A percentile compares a stretch with the other conserved stretches of the same genome.
These are phyloP conservation scores for Nannizziopsis barbatae DNA, from an alignment of 2,329 filamentous ascomycete species.

Conservation along the genomic window DNA sequence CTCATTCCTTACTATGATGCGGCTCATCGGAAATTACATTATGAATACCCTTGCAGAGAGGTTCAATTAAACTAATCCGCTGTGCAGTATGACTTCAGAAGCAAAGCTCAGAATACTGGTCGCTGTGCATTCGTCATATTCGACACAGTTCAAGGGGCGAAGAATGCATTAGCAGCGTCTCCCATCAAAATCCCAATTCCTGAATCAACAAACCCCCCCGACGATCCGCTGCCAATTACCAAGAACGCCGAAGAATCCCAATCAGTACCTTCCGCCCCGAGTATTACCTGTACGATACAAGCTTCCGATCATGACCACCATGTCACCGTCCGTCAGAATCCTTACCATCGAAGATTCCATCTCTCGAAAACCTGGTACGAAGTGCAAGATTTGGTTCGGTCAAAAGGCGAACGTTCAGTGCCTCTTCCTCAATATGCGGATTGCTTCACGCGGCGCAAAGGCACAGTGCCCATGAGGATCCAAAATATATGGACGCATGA, in stretches of 20 bases:
- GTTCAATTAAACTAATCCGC: background rate
- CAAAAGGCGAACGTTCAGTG: constrained; percentile 11
- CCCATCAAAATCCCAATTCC: constrained; percentile 22
- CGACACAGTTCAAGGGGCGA: constrained; percentile 27
- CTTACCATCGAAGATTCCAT: constrained; percentile 24
- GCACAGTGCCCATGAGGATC: constrained; percentile 14
- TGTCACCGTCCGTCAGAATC: constrained; percentile 23
- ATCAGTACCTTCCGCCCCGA: constrained; percentile 9
- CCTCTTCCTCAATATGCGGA: constrained; percentile 26
- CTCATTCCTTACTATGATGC: background rate
- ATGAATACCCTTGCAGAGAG: background rate
- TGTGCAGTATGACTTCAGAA: constrained; percentile 24
- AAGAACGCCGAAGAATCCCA: constrained; percentile 20
- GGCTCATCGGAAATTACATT: background rate
- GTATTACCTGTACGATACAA: constrained; percentile 22
- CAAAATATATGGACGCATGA: constrained; percentile 17
- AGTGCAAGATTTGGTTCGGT: constrained; percentile 23
- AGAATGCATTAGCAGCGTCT: constrained; percentile 25
- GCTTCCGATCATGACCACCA: constrained; percentile 24
- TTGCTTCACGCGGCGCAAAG: constrained; percentile 23
- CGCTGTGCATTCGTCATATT: constrained; percentile 27
- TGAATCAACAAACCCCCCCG: constrained; percentile 21
- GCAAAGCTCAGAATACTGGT: constrained; percentile 17
- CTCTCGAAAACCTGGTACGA: constrained; percentile 19
- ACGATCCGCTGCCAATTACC: constrained; percentile 22